Evolutionary conservation across 2,329 filamentous ascomycete genomes (phyloP), one percentile per base, ranked within the genome.

Genomic region (Diaporthe eres): DNA sequence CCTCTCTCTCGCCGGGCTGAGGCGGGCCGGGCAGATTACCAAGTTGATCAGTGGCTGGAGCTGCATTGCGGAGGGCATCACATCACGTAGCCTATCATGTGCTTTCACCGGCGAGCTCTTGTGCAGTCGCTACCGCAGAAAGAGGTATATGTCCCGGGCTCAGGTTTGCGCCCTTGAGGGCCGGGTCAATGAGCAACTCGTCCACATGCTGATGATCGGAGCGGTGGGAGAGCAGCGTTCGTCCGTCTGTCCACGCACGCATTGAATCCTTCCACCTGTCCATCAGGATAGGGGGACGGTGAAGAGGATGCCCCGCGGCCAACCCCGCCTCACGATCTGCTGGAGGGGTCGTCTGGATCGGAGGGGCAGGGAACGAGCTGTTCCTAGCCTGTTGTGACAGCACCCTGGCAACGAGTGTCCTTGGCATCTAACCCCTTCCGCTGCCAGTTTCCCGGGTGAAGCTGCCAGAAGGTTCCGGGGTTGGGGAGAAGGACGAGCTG

Each of bases 301-400:
- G 53, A 39, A 39, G 55, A 22, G 51, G 39, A 13, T 63, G 57
- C 70, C 42, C 57, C 57, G 60, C 71, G 71, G 49, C 28, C 58
- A 65, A 65, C 71, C 71, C 71, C 58, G 47, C 71, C 58, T 34
- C 61, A 28, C 25, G 49, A 65, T 65, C 47, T 65, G 71, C 71
- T 63, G 39, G 71, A 65, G 71, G 58, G 37, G 71, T 70, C 49
- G 49, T 47, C 37, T 15, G 10, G 37, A 60, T 58, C 39, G 53
- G 34, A 53, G 47, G 57, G 55, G 49, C 55, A 73, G 58, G 68
- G 68, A 47, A 60, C 28, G 37, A 71, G 68, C 68, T 71, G 53
- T 42, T 49, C 34, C 68, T 28, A 71, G 51, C 51, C 49, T 39
- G 51, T 44, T 17, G 68, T 12, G 68, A 58, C 53, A 42, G 65